phyloP scores from a whole-genome alignment of 257 asterid genomes.

The Jacaranda copaia region DNA sequence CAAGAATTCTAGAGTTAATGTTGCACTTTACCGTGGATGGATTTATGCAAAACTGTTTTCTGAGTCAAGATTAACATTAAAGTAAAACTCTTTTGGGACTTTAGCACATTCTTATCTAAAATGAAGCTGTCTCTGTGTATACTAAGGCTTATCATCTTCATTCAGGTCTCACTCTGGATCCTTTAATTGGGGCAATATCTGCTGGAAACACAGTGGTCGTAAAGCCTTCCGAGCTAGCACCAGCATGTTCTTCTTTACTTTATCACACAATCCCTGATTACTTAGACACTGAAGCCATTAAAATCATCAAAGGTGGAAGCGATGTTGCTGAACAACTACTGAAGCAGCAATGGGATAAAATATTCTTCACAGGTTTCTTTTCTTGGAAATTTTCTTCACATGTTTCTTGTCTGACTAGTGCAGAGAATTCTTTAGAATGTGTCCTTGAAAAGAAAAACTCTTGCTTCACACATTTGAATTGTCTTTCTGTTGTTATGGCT shows the following conservation, averaged over 20 bases:
- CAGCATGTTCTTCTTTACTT: constrained; percentile 78
- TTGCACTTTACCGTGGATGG: neutral
- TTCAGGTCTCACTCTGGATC: constrained; percentile 82
- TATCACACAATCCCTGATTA: constrained; percentile 62
- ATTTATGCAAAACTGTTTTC: neutral
- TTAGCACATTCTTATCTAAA: neutral
- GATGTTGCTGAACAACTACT: constrained; percentile 63
- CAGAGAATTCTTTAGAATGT: neutral
- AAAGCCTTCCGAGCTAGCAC: constrained; percentile 88
- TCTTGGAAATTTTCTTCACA: neutral
- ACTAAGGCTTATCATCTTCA: constrained; percentile 18
- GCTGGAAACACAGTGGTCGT: constrained; percentile 80
- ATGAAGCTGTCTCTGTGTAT: constrained; percentile 13
- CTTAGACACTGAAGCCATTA: constrained; percentile 76
- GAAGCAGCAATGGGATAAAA: constrained; percentile 86
- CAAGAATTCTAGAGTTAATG: neutral
- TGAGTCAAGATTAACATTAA: neutral
- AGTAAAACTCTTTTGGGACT: neutral
- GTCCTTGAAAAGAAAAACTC: neutral
- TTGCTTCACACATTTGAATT: constrained; percentile 9
- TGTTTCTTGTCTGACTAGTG: neutral
- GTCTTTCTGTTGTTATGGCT: neutral
- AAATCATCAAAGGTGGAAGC: constrained; percentile 76
- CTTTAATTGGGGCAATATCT: constrained; percentile 85
- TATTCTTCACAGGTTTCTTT: constrained; percentile 86